phyloP scores from a whole-genome alignment of 495 filamentous ascomycete genomes.

The Chaetomidium leptoderma region DNA sequence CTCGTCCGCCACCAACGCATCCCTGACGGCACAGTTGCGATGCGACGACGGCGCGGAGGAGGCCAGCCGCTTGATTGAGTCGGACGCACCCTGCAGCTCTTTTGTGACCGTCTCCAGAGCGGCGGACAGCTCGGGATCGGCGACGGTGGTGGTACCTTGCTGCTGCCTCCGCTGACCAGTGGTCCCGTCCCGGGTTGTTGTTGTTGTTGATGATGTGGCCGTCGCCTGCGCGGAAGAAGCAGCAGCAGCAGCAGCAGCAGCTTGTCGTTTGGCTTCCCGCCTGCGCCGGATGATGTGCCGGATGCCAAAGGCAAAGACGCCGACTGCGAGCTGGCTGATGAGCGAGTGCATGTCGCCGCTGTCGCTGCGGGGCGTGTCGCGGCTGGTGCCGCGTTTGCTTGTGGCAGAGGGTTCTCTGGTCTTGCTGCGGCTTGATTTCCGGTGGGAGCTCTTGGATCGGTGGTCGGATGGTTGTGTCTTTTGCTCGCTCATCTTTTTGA shows the following conservation, averaged over 20 bases:
- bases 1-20: constrained; percentile 20
- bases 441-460: constrained; percentile 1
- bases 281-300: constrained; percentile 21
- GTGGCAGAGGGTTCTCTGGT: neutral
- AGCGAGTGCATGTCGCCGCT: constrained; percentile 26
- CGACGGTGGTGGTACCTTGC: neutral
- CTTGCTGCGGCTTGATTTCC: constrained; percentile 2
- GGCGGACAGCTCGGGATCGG: constrained; percentile 19
- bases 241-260: neutral
- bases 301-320: constrained; percentile 26
- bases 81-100: constrained; percentile 22
- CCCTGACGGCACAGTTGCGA: constrained; percentile 21
- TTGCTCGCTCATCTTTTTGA: constrained; percentile 20
- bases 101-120: constrained; percentile 22
- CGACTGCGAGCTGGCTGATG: constrained; percentile 28
- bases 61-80: constrained; percentile 19
- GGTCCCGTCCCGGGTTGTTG: too few relatives aligned
- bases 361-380: constrained; percentile 7
- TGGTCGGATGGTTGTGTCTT: neutral
- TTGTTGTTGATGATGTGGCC: neutral
- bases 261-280: constrained; percentile 15
- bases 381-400: constrained; percentile 6
- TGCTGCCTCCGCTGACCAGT: neutral
- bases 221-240: neutral
- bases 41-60: constrained; percentile 3